phyloP scores from a whole-genome alignment of 495 filamentous ascomycete species.

The Penicillium bialowiezense region DNA sequence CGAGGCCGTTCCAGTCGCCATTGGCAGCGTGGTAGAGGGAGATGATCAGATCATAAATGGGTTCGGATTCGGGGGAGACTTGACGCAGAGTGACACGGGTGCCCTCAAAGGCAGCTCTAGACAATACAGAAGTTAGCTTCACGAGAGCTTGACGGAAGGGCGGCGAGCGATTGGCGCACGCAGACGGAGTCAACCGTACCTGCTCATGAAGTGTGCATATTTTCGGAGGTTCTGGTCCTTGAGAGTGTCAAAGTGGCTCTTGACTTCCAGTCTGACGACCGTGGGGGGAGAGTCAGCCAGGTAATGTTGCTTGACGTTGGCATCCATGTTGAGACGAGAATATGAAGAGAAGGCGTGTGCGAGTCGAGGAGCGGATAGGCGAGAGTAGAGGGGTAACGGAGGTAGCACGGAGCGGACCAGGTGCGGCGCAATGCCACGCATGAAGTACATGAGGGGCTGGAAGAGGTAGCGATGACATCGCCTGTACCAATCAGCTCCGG shows the following conservation, averaged over 20 bases:
- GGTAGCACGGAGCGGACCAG: constrained; percentile 27
- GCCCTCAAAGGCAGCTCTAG: constrained; percentile 79
- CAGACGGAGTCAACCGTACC: constrained; percentile 44
- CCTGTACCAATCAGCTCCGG: constrained; percentile 16
- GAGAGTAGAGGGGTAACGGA: constrained; percentile 29
- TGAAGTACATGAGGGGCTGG: constrained; percentile 19
- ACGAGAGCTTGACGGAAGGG: neutral
- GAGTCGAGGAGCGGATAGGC: constrained; percentile 12
- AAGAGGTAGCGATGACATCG: constrained; percentile 23
- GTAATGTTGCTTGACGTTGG: constrained; percentile 59
- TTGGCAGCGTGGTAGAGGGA: constrained; percentile 66
- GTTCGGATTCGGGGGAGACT: constrained; percentile 83
- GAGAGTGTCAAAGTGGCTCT: constrained; percentile 83
- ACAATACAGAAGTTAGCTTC: constrained; percentile 12
- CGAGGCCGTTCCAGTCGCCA: constrained; percentile 77
- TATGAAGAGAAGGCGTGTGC: constrained; percentile 11
- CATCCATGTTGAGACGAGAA: constrained; percentile 35
- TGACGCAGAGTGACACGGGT: constrained; percentile 84
- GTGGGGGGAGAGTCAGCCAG: constrained; percentile 86
- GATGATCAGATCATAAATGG: constrained; percentile 89
- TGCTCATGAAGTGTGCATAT: constrained; percentile 91
- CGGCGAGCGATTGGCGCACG: neutral
- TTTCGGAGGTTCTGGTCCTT: constrained; percentile 64
- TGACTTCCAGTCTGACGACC: constrained; percentile 80
- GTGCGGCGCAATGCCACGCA: constrained; percentile 33